Conservation (phyloP, 2,329 filamentous ascomycete species). For the Pseudogymnoascus sp. region DNA sequence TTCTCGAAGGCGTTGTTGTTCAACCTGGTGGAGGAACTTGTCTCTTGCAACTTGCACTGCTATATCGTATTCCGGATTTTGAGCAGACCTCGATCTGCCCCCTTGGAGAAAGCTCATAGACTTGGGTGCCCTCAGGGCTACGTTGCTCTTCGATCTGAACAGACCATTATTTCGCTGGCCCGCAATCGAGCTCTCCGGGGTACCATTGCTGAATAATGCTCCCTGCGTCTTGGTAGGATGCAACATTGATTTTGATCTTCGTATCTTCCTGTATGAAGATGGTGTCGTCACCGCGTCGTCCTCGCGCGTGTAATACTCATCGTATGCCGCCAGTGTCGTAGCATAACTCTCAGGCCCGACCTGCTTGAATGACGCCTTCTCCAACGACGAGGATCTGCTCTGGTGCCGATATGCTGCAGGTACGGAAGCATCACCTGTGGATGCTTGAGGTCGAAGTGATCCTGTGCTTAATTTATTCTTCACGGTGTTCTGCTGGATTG, state of each 20-base stretch:
- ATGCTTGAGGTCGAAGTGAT: constrained; percentile 21
- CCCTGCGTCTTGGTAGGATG: constrained; percentile 24
- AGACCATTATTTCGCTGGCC: background rate
- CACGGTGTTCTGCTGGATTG: constrained; percentile 14
- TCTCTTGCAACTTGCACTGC: constrained; percentile 33
- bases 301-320: constrained; percentile 41
- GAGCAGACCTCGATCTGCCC: constrained; percentile 24
- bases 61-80: constrained; percentile 28
- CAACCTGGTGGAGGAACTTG: constrained; percentile 30
- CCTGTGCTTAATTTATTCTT: constrained; percentile 16
- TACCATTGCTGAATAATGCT: constrained; percentile 26
- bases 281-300: constrained; percentile 42
- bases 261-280: constrained; percentile 43
- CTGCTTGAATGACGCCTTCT: constrained; percentile 22
- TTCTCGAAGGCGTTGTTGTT: constrained; percentile 32
- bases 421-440: constrained; percentile 24
- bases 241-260: constrained; percentile 51
- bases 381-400: constrained; percentile 27
- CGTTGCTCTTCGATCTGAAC: constrained; percentile 19
- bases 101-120: constrained; percentile 48
- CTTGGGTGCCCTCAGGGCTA: constrained; percentile 39
- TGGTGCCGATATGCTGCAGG: constrained; percentile 25
- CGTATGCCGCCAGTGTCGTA: constrained; percentile 31
- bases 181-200: constrained; percentile 12
- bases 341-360: constrained; percentile 31